Evolutionary conservation across 208 protist species (phyloP), one percentile per base, ranked within the genome.

Genomic region (Acanthamoeba castellanii): DNA sequence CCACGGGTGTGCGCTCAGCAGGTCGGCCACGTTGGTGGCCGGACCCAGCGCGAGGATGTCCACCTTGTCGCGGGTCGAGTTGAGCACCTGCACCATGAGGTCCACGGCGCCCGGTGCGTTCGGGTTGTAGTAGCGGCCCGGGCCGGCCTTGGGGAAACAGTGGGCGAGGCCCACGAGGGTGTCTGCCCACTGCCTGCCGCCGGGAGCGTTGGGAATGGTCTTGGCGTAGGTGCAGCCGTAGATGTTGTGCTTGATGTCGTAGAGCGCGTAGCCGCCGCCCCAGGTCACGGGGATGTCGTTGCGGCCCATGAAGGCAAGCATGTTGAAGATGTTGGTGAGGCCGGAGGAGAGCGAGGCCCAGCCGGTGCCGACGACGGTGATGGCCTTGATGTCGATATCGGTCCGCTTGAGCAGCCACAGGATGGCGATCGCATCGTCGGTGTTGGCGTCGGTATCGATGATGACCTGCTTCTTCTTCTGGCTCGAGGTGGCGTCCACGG

Each of bases 261-360:
- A 57, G 42, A n/a, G 25, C 37, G 20, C 5, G 42, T 85, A 57
- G 22, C 13, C 42, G 11, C 76, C 76, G 34, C 45, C 76, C 76
- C 76, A 85, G n/a, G 30, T 76, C 11, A 85, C 76, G 3, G 76
- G 76, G 42, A 85, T 85, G 47, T 85, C 76, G 45, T 85, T 57
- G 42, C 76, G 76, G 16, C 76, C 76, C 76, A 85, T 85, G 76
- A 85, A 85, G 42, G 76, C 76, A 3, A 85, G 76, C 76, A 85
- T 13, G 34, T 57, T 57, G 76, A 85, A 85, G 25, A 57, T 50
- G 45, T 85, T 85, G 45, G 34, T 50, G 47, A 85, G 34, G 42
- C 45, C 76, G n/a, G 76, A 57, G 42, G 45, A 85, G 13, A 85
- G 47, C 45, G 45, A 50, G 5, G 76, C 76, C 45, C 76, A 85